A percentile compares a stretch with the other conserved stretches of the same genome.
Conservation (phyloP, 805 yeast genomes). For the Yarrowia porcina region DNA sequence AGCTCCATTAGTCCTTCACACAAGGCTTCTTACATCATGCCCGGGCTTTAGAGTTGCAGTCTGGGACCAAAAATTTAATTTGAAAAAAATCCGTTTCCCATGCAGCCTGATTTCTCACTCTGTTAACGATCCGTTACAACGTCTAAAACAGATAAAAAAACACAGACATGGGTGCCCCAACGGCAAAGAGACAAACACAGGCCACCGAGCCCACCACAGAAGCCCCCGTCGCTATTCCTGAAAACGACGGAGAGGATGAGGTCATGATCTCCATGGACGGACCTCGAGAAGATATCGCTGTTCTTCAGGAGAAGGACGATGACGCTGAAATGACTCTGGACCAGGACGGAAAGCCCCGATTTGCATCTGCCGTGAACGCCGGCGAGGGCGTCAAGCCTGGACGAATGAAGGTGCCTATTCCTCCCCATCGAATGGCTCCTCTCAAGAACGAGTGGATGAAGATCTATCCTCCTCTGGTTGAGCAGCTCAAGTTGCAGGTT, state of each 20-base stretch:
- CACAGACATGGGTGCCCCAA: constrained; percentile 42
- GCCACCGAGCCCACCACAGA: constrained; percentile 41
- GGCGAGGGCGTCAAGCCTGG: constrained; percentile 72
- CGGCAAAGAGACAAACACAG: constrained; percentile 35
- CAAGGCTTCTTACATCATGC: not conserved
- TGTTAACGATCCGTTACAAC: not conserved
- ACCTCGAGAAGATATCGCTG: constrained; percentile 38
- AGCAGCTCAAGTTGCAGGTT: constrained; percentile 90
- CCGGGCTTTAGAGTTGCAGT: not conserved
- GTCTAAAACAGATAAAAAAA: not conserved
- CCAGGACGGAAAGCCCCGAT: constrained; percentile 84
- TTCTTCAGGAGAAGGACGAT: constrained; percentile 39
- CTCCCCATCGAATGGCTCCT: constrained; percentile 97
- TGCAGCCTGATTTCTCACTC: constrained; percentile 10
- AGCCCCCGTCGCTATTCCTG: constrained; percentile 42
- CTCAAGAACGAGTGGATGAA: constrained; percentile 87
- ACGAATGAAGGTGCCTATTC: constrained; percentile 84
- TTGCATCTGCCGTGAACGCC: constrained; percentile 66
- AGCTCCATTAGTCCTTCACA: not conserved
- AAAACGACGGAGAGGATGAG: constrained; percentile 20
- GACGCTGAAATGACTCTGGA: constrained; percentile 53
- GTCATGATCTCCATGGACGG: constrained; percentile 41
- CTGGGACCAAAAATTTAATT: constrained; percentile 2
- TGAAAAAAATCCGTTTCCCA: constrained; percentile 4
- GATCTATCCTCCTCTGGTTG: constrained; percentile 92